These are phyloP conservation scores for Cordyceps militaris DNA, from an alignment of 2,329 filamentous ascomycete species.

Conservation along the genomic window DNA sequence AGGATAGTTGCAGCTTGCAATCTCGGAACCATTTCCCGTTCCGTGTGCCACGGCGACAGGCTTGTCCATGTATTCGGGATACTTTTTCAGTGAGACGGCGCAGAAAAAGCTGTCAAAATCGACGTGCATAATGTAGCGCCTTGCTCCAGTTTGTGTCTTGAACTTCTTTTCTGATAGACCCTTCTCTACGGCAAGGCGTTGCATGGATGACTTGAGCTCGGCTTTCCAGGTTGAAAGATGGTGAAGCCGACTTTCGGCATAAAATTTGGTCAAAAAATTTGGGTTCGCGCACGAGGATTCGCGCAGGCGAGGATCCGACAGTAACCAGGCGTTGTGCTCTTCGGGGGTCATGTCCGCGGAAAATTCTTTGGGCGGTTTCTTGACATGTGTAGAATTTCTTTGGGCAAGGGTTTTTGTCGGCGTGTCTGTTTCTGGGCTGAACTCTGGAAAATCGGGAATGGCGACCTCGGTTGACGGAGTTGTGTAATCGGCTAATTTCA, in stretches of 20 bases:
- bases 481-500: neutral
- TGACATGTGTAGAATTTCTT: neutral
- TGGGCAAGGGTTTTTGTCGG: neutral
- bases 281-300: slow-evolving; percentile 91
- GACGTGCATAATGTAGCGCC: slow-evolving; percentile 86
- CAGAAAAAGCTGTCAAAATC: slow-evolving; percentile 99
- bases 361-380: slow-evolving; percentile 9
- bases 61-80: slow-evolving; percentile 68
- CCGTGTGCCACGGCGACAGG: slow-evolving; percentile 88
- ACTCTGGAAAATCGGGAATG: slow-evolving; percentile 12
- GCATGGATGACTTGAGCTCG: slow-evolving; percentile 82
- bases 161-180: slow-evolving; percentile 34
- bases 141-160: slow-evolving; percentile 52
- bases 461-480: neutral
- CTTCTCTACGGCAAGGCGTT: slow-evolving; percentile 69
- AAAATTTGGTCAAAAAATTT: slow-evolving; percentile 88
- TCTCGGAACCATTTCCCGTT: slow-evolving; percentile 78
- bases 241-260: slow-evolving; percentile 88
- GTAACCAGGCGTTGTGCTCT: slow-evolving; percentile 79
- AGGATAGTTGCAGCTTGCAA: slow-evolving; percentile 94
- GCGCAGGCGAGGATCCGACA: slow-evolving; percentile 76
- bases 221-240: slow-evolving; percentile 97
- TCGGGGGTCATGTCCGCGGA: slow-evolving; percentile 74
- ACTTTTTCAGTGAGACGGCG: slow-evolving; percentile 74
- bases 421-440: slow-evolving; percentile 6